Percentiles rank a stretch among this genome's conserved stretches.
Conservation (phyloP, 306 rosid species). For the Lathyrus aphaca region DNA sequence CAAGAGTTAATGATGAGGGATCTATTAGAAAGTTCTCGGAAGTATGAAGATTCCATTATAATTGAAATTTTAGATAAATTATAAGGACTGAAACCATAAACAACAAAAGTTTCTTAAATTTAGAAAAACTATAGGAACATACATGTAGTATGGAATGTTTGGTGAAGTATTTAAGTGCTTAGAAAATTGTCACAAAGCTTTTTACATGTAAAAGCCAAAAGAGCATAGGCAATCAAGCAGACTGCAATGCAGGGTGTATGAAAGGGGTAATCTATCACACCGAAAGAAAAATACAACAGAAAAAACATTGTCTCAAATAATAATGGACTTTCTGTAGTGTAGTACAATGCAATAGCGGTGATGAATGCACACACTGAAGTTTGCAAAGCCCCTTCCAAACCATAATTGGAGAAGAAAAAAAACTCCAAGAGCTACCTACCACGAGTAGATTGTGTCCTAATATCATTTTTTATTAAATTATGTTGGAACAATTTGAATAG, state of each 20-base stretch:
- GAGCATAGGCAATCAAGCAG: neutral
- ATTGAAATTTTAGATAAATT: neutral
- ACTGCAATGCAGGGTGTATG: neutral
- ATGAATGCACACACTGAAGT: slow-evolving; percentile 72
- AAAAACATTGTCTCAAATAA: neutral
- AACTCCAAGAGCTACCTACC: too few relatives aligned
- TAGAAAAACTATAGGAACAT: neutral
- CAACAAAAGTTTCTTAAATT: neutral
- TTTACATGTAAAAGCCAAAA: neutral
- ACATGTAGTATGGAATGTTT: neutral
- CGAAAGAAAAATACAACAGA: neutral
- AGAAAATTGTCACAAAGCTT: neutral
- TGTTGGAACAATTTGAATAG: too few relatives aligned
- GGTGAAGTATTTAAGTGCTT: neutral
- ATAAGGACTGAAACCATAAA: neutral
- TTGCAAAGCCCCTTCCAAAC: too few relatives aligned
- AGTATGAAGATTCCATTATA: neutral
- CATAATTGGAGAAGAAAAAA: too few relatives aligned
- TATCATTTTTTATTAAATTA: too few relatives aligned
- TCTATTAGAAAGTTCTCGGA: neutral
- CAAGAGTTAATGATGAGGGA: neutral
- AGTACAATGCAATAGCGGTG: slow-evolving; percentile 84
- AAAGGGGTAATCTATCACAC: neutral
- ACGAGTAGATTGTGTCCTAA: too few relatives aligned
- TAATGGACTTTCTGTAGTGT: slow-evolving; percentile 47